Conservation (phyloP, 257 asterid species). For the Craterostigma plantagineum region DNA sequence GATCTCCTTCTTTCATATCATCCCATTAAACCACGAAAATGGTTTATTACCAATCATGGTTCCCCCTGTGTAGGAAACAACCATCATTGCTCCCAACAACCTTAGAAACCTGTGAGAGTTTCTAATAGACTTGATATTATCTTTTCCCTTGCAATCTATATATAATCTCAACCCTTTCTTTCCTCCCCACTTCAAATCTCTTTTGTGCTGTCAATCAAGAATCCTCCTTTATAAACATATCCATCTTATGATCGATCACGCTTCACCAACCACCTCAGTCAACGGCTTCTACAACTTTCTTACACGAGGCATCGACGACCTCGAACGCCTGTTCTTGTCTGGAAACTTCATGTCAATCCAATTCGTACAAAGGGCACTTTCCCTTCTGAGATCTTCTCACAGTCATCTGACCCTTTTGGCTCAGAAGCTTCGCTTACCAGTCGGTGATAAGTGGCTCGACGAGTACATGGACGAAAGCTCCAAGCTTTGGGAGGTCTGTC, state of each 20-base stretch:
- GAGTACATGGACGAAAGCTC: constrained; percentile 93
- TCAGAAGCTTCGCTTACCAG: constrained; percentile 69
- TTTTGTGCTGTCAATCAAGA: background rate
- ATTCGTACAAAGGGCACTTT: constrained; percentile 53
- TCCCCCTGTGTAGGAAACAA: constrained; percentile 81
- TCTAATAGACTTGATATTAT: background rate
- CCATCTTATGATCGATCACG: constrained; percentile 65
- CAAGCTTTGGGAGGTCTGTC: constrained; percentile 82
- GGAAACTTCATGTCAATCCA: constrained; percentile 76
- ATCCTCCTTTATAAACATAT: too few species aligned
- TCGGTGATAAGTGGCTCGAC: constrained; percentile 92
- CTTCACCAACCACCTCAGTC: too few species aligned
- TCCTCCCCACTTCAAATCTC: constrained; percentile 9
- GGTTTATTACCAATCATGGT: constrained; percentile 72
- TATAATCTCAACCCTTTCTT: background rate
- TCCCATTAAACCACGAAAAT: constrained; percentile 52
- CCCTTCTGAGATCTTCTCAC: constrained; percentile 68
- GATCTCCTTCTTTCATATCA: constrained; percentile 20
- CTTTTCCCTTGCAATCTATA: constrained; percentile 1
- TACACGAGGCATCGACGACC: constrained; percentile 73
- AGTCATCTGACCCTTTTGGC: constrained; percentile 52
- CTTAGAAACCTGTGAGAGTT: constrained; percentile 22
- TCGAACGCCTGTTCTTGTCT: constrained; percentile 46
- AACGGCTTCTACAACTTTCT: constrained; percentile 66
- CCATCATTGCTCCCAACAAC: constrained; percentile 86